Base-by-base conservation (phyloP, 345 rosid genomes). In the Hypericum perforatum region DNA sequence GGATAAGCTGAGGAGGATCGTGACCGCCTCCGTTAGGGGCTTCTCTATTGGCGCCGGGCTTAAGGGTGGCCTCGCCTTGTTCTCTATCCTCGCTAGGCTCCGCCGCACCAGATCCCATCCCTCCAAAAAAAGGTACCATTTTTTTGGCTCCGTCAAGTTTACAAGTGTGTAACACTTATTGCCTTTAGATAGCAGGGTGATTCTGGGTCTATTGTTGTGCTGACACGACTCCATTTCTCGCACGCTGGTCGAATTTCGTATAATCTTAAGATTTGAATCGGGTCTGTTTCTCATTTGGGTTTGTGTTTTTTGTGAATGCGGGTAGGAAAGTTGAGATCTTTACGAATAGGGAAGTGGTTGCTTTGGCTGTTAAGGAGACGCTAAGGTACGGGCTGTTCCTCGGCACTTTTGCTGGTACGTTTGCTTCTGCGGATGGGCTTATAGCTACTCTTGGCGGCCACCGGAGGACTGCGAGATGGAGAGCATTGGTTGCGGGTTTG, bases 1-100 rank as follows among this genome's bases (percentile, higher is more conserved):
- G 5, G 92, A 87, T 48, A 87, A 78, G 76, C 64, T 91, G 16
- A 56, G 76, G 36, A 79, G 98, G 70, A 65, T 82, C 22, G 13
- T 85, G 16, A 65, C 73, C 7, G 95, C 98, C 53, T 76, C 87
- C 1, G 71, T 45, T 8, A 91, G 79, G 75, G 95, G 95, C 43
- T 91, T 87, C 79, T 76, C 96, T 22, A 82, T 91, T 39, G 98
- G 98, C 53, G 87, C 96, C 11, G 98, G 98, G 37, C 72, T 91
- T 43, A 87, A 87, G 81, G 98, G 98, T 13, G 98, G 98, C 58
- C 70, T 91, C 13, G 82, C 86, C 53, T 65, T 91, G 61, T 91
- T 91, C 75, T 78, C 95, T 4, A 63, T 87, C 70, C 69, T 91
- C 6, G 73, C 78, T 54, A 77, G 92, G 43, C 71, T 84, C 63